Evolutionary conservation across 768 basidiomycete species (phyloP), one percentile per base, ranked within the genome.

Genomic region (Tricholoma sp.): DNA sequence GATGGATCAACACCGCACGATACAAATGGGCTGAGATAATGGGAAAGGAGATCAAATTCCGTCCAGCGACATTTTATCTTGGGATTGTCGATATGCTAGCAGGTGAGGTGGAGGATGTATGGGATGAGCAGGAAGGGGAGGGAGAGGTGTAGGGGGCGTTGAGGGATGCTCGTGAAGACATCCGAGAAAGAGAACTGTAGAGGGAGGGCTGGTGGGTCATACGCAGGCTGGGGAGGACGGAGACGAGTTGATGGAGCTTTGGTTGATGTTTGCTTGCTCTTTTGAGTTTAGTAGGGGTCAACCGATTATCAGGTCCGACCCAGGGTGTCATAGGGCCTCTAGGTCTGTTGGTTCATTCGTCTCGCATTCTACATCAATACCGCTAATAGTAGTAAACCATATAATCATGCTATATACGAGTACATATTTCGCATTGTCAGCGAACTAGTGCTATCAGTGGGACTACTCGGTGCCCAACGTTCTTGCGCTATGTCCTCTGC

Each of bases 21-120:
- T 96, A 91, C 71, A 91, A 91, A 66, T 90, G 91, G 82, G 88
- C 92, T 0, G 86, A 89, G 65, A 89, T 94, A 71, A 85, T 83
- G 63, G 97, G 95, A 10, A 87, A 85, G 56, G 88, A 92, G 60
- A 93, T 98, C 67, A 84, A 88, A 57, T 98, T 97, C 76, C 87
- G 88, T 56, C 93, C 94, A 2, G 90, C 88, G 19, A 91, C 89
- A 8, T 98, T 98, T 70, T 98, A 96, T 67, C 81, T 92, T 5
- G 86, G 89, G 39, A 81, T 94, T 45, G 88, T 80, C 6, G 89
- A 93, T 67, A 80, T 88, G 73, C 73, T 94, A 24, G 89, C 91
- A 2, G 78, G 81, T 8, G 84, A 86, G 52, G 91, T 91, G 24
- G 91, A 93, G 64, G 83, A 83, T 1, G 77, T 78, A 58, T 64